These are phyloP conservation scores for Cenchrus fungigraminus DNA, from an alignment of 176 grass and related monocot species.

Conservation along the genomic window DNA sequence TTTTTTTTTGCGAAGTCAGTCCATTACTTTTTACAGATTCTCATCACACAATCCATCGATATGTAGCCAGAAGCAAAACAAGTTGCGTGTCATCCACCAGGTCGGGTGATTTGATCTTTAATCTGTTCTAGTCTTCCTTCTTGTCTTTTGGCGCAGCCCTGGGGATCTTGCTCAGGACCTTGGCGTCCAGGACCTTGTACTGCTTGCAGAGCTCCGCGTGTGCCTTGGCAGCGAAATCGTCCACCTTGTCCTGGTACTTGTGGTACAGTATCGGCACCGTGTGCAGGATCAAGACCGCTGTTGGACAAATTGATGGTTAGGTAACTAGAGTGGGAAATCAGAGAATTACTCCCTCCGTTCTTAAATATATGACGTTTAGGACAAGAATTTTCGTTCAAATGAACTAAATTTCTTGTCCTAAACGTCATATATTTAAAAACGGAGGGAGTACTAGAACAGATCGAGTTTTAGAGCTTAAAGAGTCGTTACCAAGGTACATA, in stretches of 20 bases:
- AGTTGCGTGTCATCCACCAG: not conserved
- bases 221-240: slow-evolving; percentile 64
- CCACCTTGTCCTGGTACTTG: slow-evolving; percentile 81
- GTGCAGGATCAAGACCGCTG: slow-evolving; percentile 64
- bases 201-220: slow-evolving; percentile 56
- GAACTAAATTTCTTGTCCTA: too few relatives aligned
- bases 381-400: too few relatives aligned
- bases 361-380: too few relatives aligned
- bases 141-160: slow-evolving; percentile 57
- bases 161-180: slow-evolving; percentile 85
- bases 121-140: slow-evolving; percentile 52
- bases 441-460: not conserved
- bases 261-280: slow-evolving; percentile 78
- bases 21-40: not conserved
- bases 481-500: slow-evolving; percentile 69
- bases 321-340: not conserved
- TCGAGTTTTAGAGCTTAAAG: not conserved
- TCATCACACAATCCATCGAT: not conserved
- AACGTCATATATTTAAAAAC: too few relatives aligned
- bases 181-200: slow-evolving; percentile 62
- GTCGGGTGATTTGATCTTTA: not conserved
- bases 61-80: slow-evolving; percentile 7
- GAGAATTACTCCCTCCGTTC: not conserved
- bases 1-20: not conserved
- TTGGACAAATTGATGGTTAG: slow-evolving; percentile 8